Percentiles rank a stretch among this genome's conserved stretches.
These are phyloP conservation scores for Xylariaceae sp. DNA, from an alignment of 2,329 filamentous ascomycete genomes.

Conservation along the genomic window DNA sequence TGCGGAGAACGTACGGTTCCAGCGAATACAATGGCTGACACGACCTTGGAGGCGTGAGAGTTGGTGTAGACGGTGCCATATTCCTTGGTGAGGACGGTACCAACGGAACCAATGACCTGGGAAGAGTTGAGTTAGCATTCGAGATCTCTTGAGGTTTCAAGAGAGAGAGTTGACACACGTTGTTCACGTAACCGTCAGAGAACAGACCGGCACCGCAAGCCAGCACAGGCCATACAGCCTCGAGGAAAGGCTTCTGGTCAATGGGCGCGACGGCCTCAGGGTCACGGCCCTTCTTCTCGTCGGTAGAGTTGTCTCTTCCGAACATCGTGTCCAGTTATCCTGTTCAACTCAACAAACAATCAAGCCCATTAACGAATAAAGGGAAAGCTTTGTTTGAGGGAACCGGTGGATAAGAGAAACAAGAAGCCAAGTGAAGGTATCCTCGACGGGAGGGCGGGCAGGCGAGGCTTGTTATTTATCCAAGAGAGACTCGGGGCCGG, in stretches of 20 bases:
- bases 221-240: conserved; percentile 60
- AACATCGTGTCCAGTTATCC: conserved; percentile 18
- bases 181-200: conserved; percentile 88
- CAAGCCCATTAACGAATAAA: background rate
- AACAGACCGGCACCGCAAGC: conserved; percentile 88
- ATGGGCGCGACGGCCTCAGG: conserved; percentile 21
- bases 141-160: background rate
- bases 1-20: conserved; percentile 49
- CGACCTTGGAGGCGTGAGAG: conserved; percentile 66
- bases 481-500: background rate
- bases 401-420: background rate
- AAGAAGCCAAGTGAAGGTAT: background rate
- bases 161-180: conserved; percentile 44
- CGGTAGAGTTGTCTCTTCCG: conserved; percentile 20
- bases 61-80: conserved; percentile 65
- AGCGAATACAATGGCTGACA: conserved; percentile 77
- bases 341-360: background rate
- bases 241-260: conserved; percentile 29
- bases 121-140: background rate
- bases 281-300: conserved; percentile 18
- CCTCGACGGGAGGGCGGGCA: background rate
- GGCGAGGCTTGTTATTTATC: background rate
- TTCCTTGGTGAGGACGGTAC: conserved; percentile 64
- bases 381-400: background rate
- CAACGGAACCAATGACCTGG: conserved; percentile 81